These are phyloP conservation scores for Pouteria campechiana DNA, from an alignment of 179 eudicot species.

Conservation along the genomic window DNA sequence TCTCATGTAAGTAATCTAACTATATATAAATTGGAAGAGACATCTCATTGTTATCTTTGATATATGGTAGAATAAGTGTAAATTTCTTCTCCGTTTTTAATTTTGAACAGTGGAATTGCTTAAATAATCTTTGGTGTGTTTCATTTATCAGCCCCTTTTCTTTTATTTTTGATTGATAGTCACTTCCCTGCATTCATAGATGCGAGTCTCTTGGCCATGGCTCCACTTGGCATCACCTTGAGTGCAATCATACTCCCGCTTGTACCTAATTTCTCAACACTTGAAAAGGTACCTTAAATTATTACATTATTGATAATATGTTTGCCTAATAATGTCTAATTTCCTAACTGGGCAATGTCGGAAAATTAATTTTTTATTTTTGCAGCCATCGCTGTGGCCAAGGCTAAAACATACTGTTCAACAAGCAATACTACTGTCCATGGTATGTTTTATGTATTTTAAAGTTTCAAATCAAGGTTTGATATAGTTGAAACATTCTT, in stretches of 20 bases:
- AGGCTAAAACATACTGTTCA: neutral
- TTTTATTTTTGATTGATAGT: too few relatives aligned
- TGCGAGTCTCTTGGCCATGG: slow-evolving; percentile 10
- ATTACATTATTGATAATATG: neutral
- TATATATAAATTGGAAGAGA: neutral
- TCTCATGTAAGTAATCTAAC: slow-evolving; percentile 5
- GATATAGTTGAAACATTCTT: too few relatives aligned
- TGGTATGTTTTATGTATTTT: neutral
- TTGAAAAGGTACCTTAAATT: slow-evolving; percentile 2
- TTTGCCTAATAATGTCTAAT: neutral
- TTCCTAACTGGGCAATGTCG: too few relatives aligned
- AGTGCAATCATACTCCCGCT: slow-evolving; percentile 7
- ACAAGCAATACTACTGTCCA: neutral
- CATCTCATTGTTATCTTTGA: neutral
- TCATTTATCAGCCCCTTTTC: too few relatives aligned
- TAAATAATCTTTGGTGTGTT: too few relatives aligned
- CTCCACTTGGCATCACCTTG: slow-evolving; percentile 6
- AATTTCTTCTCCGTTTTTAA: neutral
- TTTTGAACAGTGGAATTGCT: neutral
- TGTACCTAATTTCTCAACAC: slow-evolving; percentile 3
- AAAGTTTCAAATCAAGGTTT: too few relatives aligned
- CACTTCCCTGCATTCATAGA: slow-evolving; percentile 4
- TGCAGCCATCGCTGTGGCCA: neutral
- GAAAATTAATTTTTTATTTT: neutral
- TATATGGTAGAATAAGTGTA: neutral